Evolutionary conservation across 345 rosid genomes (phyloP).

Genomic region (Diplotaxis tenuifolia): DNA sequence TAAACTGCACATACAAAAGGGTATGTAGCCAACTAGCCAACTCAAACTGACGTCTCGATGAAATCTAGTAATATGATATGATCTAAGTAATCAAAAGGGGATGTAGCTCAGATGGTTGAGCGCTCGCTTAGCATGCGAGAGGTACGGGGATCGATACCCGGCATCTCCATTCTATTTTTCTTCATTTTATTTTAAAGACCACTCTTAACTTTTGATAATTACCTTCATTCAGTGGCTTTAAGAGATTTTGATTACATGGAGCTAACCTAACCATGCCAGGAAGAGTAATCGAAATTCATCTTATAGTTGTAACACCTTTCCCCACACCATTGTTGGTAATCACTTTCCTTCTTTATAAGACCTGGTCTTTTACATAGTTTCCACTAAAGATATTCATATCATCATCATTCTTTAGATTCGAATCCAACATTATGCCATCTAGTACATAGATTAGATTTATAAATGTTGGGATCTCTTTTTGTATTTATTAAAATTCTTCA

Average conservation of each 20-base stretch:
- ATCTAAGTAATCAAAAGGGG: slow-evolving; percentile 38
- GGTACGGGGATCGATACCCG: slow-evolving; percentile 86
- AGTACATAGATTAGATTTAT: neutral
- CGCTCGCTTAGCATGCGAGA: slow-evolving; percentile 95
- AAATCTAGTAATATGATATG: neutral
- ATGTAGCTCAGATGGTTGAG: slow-evolving; percentile 94
- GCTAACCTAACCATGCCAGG: neutral
- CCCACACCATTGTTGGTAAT: neutral
- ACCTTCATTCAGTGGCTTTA: neutral
- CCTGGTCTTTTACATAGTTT: neutral
- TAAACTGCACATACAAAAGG: no score
- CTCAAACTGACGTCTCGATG: neutral
- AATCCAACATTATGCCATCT: neutral
- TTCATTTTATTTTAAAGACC: neutral
- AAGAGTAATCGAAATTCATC: neutral
- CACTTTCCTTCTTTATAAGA: neutral
- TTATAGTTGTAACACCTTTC: neutral
- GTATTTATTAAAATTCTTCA: neutral
- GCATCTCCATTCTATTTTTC: slow-evolving; percentile 54
- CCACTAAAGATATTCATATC: neutral
- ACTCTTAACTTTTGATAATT: neutral
- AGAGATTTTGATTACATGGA: neutral
- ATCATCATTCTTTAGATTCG: slow-evolving; percentile 11
- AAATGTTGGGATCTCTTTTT: neutral
- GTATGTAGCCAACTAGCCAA: neutral